These are phyloP conservation scores for Thelonectria rubi DNA, from an alignment of 2,329 filamentous ascomycete genomes.

Conservation along the genomic window DNA sequence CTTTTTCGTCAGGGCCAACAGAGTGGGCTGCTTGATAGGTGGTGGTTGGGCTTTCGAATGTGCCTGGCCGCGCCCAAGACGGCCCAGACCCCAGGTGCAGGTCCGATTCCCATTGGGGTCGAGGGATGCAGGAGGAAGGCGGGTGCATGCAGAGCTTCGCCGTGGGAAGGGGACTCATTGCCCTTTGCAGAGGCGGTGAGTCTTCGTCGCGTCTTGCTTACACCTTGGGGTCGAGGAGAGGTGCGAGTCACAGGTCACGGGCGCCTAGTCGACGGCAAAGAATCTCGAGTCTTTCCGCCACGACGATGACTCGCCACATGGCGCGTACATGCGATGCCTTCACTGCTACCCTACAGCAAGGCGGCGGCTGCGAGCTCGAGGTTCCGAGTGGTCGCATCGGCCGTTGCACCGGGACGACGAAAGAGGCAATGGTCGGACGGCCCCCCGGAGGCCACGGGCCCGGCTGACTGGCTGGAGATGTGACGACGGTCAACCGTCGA, in stretches of 20 bases:
- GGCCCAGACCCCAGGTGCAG: too few species aligned
- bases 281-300: too few species aligned
- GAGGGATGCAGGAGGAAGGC: background rate
- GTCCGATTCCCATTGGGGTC: too few species aligned
- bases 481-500: conserved; percentile 1
- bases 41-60: background rate
- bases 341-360: background rate
- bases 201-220: too few species aligned
- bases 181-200: background rate
- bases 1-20: conserved; percentile 1
- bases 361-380: too few species aligned
- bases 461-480: conserved; percentile 22
- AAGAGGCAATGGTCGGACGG: conserved; percentile 2
- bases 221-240: too few species aligned
- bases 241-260: too few species aligned
- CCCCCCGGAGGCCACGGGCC: conserved; percentile 10
- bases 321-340: too few species aligned
- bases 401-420: conserved; percentile 3
- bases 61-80: background rate
- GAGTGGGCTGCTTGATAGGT: background rate
- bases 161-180: background rate
- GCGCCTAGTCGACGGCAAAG: too few species aligned
- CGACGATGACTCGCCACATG: too few species aligned
- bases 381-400: too few species aligned
- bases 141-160: background rate